phyloP scores from a whole-genome alignment of 257 asterid species.

The Ilex asprella region DNA sequence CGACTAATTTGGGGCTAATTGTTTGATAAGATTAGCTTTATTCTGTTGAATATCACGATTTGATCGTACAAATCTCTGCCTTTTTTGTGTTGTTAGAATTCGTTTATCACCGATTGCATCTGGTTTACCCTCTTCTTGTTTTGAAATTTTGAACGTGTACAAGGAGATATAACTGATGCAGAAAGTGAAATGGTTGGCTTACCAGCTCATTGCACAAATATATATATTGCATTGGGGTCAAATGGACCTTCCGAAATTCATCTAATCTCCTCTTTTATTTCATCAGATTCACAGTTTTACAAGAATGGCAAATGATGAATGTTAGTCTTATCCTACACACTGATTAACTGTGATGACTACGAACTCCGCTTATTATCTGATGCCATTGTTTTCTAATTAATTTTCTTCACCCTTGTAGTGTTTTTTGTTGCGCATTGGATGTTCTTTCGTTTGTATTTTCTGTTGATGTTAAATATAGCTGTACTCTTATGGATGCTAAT shows the following conservation, averaged over 20 bases:
- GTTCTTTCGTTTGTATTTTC: neutral
- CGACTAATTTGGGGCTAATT: no score
- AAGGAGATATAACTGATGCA: slow-evolving; percentile 1
- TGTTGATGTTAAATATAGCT: neutral
- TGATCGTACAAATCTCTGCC: no score
- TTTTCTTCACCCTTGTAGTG: neutral
- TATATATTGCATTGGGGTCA: neutral
- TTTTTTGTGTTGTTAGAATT: no score
- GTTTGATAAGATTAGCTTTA: no score
- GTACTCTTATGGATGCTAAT: no score
- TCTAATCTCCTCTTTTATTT: neutral
- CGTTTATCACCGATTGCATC: neutral
- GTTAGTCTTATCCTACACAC: neutral
- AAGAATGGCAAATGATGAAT: neutral
- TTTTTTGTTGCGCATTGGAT: neutral
- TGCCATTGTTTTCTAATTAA: neutral
- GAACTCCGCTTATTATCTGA: slow-evolving; percentile 2
- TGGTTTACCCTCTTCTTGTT: neutral
- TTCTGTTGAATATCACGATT: no score
- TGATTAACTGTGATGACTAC: neutral
- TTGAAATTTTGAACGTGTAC: neutral
- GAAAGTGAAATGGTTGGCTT: neutral
- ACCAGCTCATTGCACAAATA: neutral
- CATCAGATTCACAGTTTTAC: neutral
- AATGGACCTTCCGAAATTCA: neutral